Evolutionary conservation across 257 asterid species (phyloP).

Genomic region (Forsythia viridissima): DNA sequence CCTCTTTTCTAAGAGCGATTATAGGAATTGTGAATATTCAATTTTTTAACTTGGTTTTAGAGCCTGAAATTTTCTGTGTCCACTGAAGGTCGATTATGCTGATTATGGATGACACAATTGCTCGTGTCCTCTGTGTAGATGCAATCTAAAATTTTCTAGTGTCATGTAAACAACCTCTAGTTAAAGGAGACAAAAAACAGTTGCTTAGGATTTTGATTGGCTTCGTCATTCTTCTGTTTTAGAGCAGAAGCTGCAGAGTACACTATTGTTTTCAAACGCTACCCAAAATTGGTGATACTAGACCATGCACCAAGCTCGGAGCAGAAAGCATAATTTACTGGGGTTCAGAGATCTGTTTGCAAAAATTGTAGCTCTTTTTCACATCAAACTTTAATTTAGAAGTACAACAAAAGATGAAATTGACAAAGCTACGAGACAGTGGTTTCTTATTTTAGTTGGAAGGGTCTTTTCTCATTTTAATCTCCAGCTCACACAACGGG

Average conservation of each 20-base stretch:
- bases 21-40: background rate
- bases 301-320: background rate
- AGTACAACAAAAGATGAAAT: constrained; percentile 13
- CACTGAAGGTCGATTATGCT: background rate
- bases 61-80: background rate
- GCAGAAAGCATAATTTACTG: constrained; percentile 5
- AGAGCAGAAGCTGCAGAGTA: constrained; percentile 8
- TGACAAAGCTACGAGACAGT: background rate
- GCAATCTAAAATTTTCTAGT: background rate
- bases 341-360: background rate
- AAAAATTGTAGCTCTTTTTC: background rate
- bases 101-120: background rate
- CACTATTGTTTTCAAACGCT: background rate
- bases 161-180: background rate
- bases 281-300: background rate
- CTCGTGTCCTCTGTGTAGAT: background rate
- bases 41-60: background rate
- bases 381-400: background rate
- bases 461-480: background rate
- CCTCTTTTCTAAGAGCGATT: constrained; percentile 7
- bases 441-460: constrained; percentile 1
- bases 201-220: background rate
- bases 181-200: background rate
- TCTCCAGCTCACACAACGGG: background rate
- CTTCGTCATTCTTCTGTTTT: background rate